Conservation (phyloP, 129 eudicot genomes). For the Heracleum sosnowskyi region DNA sequence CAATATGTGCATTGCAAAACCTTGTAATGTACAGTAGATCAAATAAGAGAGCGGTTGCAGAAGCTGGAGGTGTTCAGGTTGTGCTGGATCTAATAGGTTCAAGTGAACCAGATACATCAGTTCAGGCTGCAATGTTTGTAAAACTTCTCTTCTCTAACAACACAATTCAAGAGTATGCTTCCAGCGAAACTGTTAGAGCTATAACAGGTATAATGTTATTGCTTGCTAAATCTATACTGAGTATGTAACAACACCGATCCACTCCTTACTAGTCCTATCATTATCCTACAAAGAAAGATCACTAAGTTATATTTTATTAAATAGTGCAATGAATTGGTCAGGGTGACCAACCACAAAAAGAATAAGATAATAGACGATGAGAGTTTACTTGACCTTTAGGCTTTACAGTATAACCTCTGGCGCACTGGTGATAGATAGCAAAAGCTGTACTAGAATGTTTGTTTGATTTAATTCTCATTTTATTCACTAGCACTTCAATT, state of each 20-base stretch:
- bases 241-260: not conserved
- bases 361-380: not conserved
- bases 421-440: not conserved
- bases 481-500: not conserved
- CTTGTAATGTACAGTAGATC: slow-evolving; percentile 97
- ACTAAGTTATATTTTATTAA: not conserved
- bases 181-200: slow-evolving; percentile 99
- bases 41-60: slow-evolving; percentile 98
- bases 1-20: slow-evolving; percentile 93
- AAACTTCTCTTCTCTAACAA: slow-evolving; percentile 89
- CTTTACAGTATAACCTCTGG: not conserved
- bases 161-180: slow-evolving; percentile 96
- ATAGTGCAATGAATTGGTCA: not conserved
- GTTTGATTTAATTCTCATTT: not conserved
- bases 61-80: slow-evolving; percentile 98
- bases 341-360: not conserved
- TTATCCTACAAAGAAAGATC: not conserved
- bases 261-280: not conserved
- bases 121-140: slow-evolving; percentile 94
- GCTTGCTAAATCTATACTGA: not conserved
- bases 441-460: not conserved
- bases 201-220: slow-evolving; percentile 65
- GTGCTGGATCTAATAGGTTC: slow-evolving; percentile 91
- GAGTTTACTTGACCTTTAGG: not conserved
- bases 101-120: slow-evolving; percentile 90